Conservation (phyloP, 2,329 filamentous ascomycete genomes). For the Paracoccidioides brasiliensis region DNA sequence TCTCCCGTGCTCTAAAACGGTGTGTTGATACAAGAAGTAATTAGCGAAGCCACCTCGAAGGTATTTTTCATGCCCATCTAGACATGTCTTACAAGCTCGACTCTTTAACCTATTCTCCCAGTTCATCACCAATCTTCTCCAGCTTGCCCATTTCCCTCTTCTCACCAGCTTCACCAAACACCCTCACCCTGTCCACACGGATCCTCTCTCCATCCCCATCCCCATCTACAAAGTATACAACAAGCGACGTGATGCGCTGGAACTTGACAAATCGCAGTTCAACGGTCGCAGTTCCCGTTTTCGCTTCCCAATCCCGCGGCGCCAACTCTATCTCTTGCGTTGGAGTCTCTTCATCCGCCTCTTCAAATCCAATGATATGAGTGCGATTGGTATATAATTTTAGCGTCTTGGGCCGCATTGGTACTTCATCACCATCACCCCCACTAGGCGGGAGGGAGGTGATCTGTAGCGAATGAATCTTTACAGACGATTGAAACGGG, state of each 20-base stretch:
- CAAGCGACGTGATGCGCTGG: slow-evolving; percentile 77
- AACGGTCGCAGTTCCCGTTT: slow-evolving; percentile 58
- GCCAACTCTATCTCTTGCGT: slow-evolving; percentile 68
- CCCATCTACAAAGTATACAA: slow-evolving; percentile 79
- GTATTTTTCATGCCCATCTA: not conserved
- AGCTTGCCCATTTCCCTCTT: slow-evolving; percentile 89
- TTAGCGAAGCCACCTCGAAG: not conserved
- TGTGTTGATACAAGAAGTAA: not conserved
- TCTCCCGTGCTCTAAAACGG: not conserved
- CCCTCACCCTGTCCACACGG: slow-evolving; percentile 46
- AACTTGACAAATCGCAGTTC: slow-evolving; percentile 88
- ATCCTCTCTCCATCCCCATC: slow-evolving; percentile 75
- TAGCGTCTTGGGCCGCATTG: slow-evolving; percentile 69
- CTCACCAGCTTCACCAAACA: slow-evolving; percentile 82
- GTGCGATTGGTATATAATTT: slow-evolving; percentile 79
- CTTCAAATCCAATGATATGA: slow-evolving; percentile 86
- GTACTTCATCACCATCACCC: slow-evolving; percentile 54
- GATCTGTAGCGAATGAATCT: slow-evolving; percentile 76
- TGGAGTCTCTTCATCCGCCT: slow-evolving; percentile 73
- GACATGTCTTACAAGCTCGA: not conserved
- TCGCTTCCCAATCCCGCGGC: slow-evolving; percentile 63
- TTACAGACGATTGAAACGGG: slow-evolving; percentile 76
- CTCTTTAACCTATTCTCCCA: slow-evolving; percentile 38
- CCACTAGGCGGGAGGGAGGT: slow-evolving; percentile 58
- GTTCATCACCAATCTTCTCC: slow-evolving; percentile 79